These are phyloP conservation scores for Spencermartinsiella ligniputridi DNA, from an alignment of 1,139 yeast genomes.

Conservation along the genomic window DNA sequence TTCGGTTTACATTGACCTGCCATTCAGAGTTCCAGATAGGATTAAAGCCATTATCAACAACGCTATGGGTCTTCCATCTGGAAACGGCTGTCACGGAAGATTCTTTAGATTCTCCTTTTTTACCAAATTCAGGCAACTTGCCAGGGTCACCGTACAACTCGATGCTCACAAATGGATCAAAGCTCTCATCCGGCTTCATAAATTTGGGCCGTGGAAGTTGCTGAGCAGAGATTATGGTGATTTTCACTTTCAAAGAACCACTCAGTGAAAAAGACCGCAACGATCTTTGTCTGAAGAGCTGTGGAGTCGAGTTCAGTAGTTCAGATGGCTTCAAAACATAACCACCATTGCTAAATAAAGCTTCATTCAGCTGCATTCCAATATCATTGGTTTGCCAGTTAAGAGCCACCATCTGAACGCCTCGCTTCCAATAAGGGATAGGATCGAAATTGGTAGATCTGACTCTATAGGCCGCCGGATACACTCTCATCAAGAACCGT, in stretches of 20 bases:
- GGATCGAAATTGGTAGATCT: slow-evolving; percentile 82
- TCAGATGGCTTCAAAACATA: slow-evolving; percentile 69
- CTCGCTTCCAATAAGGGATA: slow-evolving; percentile 70
- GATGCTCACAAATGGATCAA: slow-evolving; percentile 56
- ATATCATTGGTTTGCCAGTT: slow-evolving; percentile 94
- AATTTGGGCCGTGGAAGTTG: slow-evolving; percentile 68
- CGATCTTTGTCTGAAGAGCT: slow-evolving; percentile 2
- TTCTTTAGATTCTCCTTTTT: slow-evolving; percentile 3
- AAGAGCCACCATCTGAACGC: slow-evolving; percentile 92
- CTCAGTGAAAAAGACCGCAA: neutral
- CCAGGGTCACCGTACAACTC: slow-evolving; percentile 47
- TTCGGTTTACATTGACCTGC: slow-evolving; percentile 41
- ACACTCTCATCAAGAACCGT: slow-evolving; percentile 70
- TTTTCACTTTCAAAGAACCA: slow-evolving; percentile 35
- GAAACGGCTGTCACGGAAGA: slow-evolving; percentile 10
- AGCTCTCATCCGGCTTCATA: slow-evolving; percentile 38
- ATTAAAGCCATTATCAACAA: slow-evolving; percentile 70
- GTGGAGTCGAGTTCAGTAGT: slow-evolving; percentile 5
- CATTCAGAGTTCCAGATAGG: slow-evolving; percentile 71
- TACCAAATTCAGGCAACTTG: slow-evolving; percentile 3
- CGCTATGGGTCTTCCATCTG: slow-evolving; percentile 37
- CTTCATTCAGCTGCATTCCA: slow-evolving; percentile 87
- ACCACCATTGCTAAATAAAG: slow-evolving; percentile 71
- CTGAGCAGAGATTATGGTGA: slow-evolving; percentile 69
- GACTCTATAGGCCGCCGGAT: slow-evolving; percentile 76